Percentiles rank a stretch among this genome's conserved stretches.
phyloP scores from a whole-genome alignment of 2,329 filamentous ascomycete genomes.

The Trichoderma brevicompactum region DNA sequence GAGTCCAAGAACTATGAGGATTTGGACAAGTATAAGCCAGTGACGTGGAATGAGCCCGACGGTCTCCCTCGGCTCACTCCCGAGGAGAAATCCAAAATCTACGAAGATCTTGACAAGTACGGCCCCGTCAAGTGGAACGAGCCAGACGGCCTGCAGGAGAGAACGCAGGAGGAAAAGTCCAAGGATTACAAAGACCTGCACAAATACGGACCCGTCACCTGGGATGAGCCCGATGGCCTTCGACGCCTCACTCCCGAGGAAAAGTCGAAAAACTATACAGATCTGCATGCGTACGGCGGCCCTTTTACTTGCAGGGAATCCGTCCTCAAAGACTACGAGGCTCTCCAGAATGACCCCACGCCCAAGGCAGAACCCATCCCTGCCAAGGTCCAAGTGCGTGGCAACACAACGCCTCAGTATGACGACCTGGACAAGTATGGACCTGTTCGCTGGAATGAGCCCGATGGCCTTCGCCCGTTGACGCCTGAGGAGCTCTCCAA shows the following conservation, averaged over 20 bases:
- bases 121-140: constrained; percentile 39
- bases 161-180: constrained; percentile 42
- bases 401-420: constrained; percentile 42
- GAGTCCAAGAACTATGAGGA: constrained; percentile 47
- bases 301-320: constrained; percentile 44
- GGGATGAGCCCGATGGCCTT: constrained; percentile 41
- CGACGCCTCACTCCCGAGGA: constrained; percentile 39
- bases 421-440: constrained; percentile 50
- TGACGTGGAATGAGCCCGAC: constrained; percentile 44
- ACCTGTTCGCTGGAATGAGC: constrained; percentile 45
- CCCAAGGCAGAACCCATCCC: constrained; percentile 45
- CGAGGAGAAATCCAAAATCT: constrained; percentile 44
- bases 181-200: constrained; percentile 49
- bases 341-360: constrained; percentile 38
- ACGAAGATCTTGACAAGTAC: constrained; percentile 45
- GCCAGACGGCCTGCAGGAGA: constrained; percentile 39
- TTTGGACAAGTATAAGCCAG: constrained; percentile 43
- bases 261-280: constrained; percentile 40
- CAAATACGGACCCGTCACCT: constrained; percentile 43
- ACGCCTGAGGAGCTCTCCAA: constrained; percentile 44
- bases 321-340: constrained; percentile 37
- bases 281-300: constrained; percentile 44
- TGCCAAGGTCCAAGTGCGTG: constrained; percentile 41
- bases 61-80: constrained; percentile 38
- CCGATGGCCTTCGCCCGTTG: constrained; percentile 45